phyloP scores from a whole-genome alignment of 306 rosid species.

The Pyrus betulifolia region DNA sequence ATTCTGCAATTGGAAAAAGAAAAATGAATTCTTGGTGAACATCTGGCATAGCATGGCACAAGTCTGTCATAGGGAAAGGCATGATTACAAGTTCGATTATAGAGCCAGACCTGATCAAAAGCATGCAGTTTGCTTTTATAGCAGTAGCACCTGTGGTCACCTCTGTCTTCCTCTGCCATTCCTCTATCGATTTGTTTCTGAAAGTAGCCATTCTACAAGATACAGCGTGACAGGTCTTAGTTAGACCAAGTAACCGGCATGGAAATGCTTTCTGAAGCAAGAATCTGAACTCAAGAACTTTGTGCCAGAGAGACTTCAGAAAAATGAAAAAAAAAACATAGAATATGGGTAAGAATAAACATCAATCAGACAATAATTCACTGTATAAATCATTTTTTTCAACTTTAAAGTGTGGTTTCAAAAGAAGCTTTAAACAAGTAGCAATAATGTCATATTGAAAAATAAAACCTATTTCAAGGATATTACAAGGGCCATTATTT shows the following conservation, averaged over 20 bases:
- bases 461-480: too few species aligned
- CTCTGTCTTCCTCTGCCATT: slow-evolving; percentile 88
- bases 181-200: slow-evolving; percentile 73
- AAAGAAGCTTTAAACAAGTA: too few species aligned
- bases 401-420: too few species aligned
- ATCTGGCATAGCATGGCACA: not conserved
- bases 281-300: slow-evolving; percentile 78
- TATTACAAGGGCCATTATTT: too few species aligned
- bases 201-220: slow-evolving; percentile 60
- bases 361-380: too few species aligned
- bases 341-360: not conserved
- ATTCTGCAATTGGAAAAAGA: slow-evolving; percentile 38
- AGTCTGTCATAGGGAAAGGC: slow-evolving; percentile 5
- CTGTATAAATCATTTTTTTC: too few species aligned
- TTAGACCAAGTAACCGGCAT: not conserved
- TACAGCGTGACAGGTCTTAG: slow-evolving; percentile 22
- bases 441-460: too few species aligned
- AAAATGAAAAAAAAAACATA: slow-evolving; percentile 1
- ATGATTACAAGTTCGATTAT: slow-evolving; percentile 11
- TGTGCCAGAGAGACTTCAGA: slow-evolving; percentile 77
- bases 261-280: slow-evolving; percentile 54
- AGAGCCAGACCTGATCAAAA: slow-evolving; percentile 68
- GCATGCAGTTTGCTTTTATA: slow-evolving; percentile 74
- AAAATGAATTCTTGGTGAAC: not conserved
- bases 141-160: slow-evolving; percentile 90